phyloP scores from a whole-genome alignment of 2,329 filamentous ascomycete genomes.

The Aspergillus transmontanensis region DNA sequence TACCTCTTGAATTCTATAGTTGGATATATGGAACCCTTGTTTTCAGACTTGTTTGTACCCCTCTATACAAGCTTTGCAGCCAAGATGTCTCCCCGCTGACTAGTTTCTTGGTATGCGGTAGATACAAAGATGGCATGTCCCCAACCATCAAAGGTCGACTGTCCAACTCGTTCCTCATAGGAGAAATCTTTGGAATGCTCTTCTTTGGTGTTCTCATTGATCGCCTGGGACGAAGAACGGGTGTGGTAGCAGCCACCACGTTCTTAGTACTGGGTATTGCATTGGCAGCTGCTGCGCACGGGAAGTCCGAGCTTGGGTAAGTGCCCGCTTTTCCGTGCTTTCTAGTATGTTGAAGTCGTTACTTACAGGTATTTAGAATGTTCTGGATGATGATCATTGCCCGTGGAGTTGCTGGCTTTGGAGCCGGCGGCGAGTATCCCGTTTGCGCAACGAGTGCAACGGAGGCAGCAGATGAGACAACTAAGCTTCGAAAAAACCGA shows the following conservation, averaged over 20 bases:
- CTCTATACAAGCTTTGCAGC: conserved; percentile 1
- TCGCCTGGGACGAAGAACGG: conserved; percentile 53
- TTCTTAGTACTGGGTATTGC: conserved; percentile 52
- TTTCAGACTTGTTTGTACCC: conserved; percentile 30
- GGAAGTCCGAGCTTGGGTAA: conserved; percentile 38
- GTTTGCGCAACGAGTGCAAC: conserved; percentile 30
- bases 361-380: conserved; percentile 28
- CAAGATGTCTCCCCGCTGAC: conserved; percentile 11
- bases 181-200: conserved; percentile 60
- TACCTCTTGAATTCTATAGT: conserved; percentile 6
- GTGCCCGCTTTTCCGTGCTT: neutral
- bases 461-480: conserved; percentile 30
- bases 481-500: conserved; percentile 21
- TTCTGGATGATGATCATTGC: conserved; percentile 55
- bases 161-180: conserved; percentile 59
- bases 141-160: conserved; percentile 52
- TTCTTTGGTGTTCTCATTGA: conserved; percentile 56
- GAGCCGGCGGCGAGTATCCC: conserved; percentile 46
- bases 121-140: conserved; percentile 35
- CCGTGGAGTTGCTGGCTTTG: conserved; percentile 32
- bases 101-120: conserved; percentile 8
- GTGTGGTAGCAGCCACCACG: conserved; percentile 50
- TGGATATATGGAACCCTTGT: conserved; percentile 42
- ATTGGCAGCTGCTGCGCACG: conserved; percentile 51
- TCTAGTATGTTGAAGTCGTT: no score